Conservation (phyloP, 768 basidiomycete species). For the Pulveroboletus ravenelii region DNA sequence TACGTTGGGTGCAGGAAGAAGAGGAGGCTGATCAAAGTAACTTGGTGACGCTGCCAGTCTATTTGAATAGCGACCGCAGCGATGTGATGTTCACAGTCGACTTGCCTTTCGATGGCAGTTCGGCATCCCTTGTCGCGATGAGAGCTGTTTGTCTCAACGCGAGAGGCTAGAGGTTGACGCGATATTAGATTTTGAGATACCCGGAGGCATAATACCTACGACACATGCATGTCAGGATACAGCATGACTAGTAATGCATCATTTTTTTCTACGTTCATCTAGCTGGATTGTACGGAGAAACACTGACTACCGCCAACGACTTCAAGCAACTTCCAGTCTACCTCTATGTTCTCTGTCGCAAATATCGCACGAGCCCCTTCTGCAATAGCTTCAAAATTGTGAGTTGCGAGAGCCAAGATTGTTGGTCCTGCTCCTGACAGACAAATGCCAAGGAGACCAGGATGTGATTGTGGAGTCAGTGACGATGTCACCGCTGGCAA, state of each 20-base stretch:
- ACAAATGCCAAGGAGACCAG: constrained; percentile 95
- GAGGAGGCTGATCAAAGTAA: constrained; percentile 33
- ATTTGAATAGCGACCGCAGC: constrained; percentile 84
- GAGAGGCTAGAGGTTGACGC: constrained; percentile 42
- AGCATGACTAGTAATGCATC: constrained; percentile 18
- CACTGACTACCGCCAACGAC: constrained; percentile 47
- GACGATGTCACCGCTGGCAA: constrained; percentile 86
- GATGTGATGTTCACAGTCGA: constrained; percentile 90
- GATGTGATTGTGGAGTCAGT: constrained; percentile 85
- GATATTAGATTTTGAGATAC: constrained; percentile 18
- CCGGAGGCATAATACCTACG: constrained; percentile 23
- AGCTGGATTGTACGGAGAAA: constrained; percentile 5
- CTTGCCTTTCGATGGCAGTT: constrained; percentile 67
- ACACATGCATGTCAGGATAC: constrained; percentile 15
- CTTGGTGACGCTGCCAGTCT: constrained; percentile 82
- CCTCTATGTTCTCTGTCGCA: constrained; percentile 61
- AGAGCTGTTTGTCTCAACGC: constrained; percentile 90
- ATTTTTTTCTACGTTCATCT: constrained; percentile 2
- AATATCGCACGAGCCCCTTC: constrained; percentile 77
- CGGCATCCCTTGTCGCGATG: constrained; percentile 72
- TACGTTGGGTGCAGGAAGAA: constrained; percentile 77
- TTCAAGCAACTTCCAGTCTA: constrained; percentile 86
- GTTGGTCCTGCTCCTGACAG: constrained; percentile 98
- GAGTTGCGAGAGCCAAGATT: constrained; percentile 89
- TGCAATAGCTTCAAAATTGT: constrained; percentile 80